phyloP scores from a whole-genome alignment of 495 filamentous ascomycete genomes.

The Rostrohypoxylon terebratum region DNA sequence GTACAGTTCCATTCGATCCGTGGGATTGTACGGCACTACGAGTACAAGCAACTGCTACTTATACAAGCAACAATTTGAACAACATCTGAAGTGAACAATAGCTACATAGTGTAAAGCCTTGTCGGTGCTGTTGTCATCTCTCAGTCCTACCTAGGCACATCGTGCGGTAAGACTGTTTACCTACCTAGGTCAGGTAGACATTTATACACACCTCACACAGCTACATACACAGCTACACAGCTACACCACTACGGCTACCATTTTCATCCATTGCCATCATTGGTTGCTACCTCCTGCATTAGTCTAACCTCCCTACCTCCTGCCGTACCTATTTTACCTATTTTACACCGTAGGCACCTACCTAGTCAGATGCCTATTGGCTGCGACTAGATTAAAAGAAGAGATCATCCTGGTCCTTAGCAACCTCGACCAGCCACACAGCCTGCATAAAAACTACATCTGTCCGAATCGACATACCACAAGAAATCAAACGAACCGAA shows the following conservation, averaged over 20 bases:
- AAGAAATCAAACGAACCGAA: conserved; percentile 7
- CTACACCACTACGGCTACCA: conserved; percentile 12
- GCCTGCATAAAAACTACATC: conserved; percentile 10
- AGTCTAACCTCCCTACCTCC: conserved; percentile 35
- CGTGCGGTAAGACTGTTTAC: conserved; percentile 29
- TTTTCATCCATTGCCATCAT: conserved; percentile 18
- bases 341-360: conserved; percentile 21
- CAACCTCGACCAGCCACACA: conserved; percentile 33
- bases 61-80: background rate
- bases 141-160: background rate
- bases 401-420: conserved; percentile 24
- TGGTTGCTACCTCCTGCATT: conserved; percentile 45
- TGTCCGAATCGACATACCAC: conserved; percentile 8
- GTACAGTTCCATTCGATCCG: background rate
- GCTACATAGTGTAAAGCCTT: background rate
- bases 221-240: conserved; percentile 15
- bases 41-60: background rate
- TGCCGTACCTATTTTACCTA: conserved; percentile 31
- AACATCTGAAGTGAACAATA: background rate
- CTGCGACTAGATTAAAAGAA: conserved; percentile 26
- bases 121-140: background rate
- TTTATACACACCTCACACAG: conserved; percentile 20
- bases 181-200: no score
- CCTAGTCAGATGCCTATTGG: conserved; percentile 22
- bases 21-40: background rate